These are phyloP conservation scores for Saprolegnia diclina DNA, from an alignment of 352 stramenopile species.

Conservation along the genomic window DNA sequence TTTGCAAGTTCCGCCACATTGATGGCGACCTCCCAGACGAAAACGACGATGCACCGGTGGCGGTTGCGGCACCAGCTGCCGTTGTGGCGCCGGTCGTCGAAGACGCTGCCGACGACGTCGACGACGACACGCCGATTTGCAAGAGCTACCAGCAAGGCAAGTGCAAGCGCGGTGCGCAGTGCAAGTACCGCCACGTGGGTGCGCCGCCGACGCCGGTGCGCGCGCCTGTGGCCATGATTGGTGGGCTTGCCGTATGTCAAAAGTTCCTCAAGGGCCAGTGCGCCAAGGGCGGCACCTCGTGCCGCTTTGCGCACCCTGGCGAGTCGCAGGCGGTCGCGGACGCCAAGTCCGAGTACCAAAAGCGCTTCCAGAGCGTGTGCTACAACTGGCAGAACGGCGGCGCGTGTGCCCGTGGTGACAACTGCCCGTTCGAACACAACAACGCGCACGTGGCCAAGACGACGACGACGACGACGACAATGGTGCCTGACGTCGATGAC, in stretches of 20 bases:
- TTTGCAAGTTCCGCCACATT: constrained; percentile 54
- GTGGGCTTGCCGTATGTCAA: constrained; percentile 26
- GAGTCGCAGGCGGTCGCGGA: background rate
- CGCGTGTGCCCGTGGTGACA: constrained; percentile 31
- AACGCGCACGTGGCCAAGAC: background rate
- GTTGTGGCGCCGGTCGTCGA: constrained; percentile 7
- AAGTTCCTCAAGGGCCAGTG: constrained; percentile 43
- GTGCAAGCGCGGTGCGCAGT: constrained; percentile 54
- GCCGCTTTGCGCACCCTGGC: constrained; percentile 43
- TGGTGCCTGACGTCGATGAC: background rate
- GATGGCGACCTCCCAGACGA: constrained; percentile 18
- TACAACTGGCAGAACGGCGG: constrained; percentile 37
- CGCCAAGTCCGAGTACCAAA: constrained; percentile 32
- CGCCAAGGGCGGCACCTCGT: constrained; percentile 47
- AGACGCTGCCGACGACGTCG: constrained; percentile 38
- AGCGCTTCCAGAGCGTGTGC: constrained; percentile 37
- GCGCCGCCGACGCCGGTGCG: background rate
- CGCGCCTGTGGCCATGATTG: background rate
- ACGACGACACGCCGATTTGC: constrained; percentile 46
- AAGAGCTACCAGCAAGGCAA: constrained; percentile 65
- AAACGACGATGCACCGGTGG: background rate
- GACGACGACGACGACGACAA: constrained; percentile 23
- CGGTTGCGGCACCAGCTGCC: background rate
- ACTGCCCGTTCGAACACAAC: constrained; percentile 33
- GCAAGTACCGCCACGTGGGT: constrained; percentile 53